Conservation (phyloP, 2,329 filamentous ascomycete species). For the Fusarium sp. region DNA sequence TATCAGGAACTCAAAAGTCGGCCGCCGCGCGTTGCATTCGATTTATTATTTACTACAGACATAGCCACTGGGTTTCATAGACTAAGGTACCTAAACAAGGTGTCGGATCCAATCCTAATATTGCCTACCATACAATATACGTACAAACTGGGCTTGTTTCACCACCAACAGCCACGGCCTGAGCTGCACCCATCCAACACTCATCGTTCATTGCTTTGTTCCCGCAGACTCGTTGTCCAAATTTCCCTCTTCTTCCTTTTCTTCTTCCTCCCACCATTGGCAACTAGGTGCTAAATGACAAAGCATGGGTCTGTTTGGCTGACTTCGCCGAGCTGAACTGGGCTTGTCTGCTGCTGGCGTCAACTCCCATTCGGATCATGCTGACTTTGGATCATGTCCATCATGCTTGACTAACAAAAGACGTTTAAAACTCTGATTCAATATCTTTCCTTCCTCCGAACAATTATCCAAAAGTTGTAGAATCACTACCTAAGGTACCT, state of each 20-base stretch:
- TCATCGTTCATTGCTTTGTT: constrained; percentile 16
- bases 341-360: constrained; percentile 4
- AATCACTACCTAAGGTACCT: not conserved
- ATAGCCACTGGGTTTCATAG: not conserved
- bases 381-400: constrained; percentile 17
- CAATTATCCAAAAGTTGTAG: not conserved
- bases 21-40: constrained; percentile 22
- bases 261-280: not conserved
- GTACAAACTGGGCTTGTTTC: constrained; percentile 26
- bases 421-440: not conserved
- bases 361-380: constrained; percentile 15
- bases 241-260: not conserved
- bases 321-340: constrained; percentile 6
- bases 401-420: constrained; percentile 23
- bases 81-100: not conserved
- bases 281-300: not conserved
- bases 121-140: not conserved
- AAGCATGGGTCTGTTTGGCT: constrained; percentile 12
- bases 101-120: not conserved
- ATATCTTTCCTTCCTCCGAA: not conserved
- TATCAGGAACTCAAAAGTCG: constrained; percentile 11
- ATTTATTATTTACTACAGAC: constrained; percentile 2
- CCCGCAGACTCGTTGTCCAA: not conserved
- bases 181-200: constrained; percentile 18
- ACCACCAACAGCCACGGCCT: constrained; percentile 25